Conservation (phyloP, 306 rosid genomes). For the Prunus kanzakura region DNA sequence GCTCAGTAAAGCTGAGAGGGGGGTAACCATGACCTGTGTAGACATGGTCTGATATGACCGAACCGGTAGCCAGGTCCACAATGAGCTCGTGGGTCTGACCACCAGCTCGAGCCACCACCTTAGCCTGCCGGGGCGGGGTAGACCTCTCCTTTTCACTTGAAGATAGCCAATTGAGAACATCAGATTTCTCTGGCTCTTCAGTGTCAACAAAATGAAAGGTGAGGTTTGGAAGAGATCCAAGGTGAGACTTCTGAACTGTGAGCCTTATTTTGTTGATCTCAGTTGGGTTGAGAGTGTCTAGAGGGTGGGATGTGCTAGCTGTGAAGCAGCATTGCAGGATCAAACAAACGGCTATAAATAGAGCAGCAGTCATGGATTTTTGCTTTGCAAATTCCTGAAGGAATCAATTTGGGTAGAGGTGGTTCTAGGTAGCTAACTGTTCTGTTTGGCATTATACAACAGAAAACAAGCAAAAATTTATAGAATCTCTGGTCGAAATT, state of each 20-base stretch:
- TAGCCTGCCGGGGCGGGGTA: constrained; percentile 54
- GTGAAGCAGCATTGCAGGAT: constrained; percentile 31
- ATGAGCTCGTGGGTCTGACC: constrained; percentile 62
- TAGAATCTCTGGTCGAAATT: background rate
- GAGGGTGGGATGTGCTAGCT: constrained; percentile 50
- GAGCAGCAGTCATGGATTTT: constrained; percentile 37
- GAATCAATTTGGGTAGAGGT: background rate
- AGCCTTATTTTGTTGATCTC: constrained; percentile 60
- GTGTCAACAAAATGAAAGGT: constrained; percentile 70
- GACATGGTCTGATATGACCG: constrained; percentile 49
- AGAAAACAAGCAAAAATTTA: background rate
- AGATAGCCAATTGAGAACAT: constrained; percentile 68
- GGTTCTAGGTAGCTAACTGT: background rate
- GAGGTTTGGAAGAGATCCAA: constrained; percentile 63
- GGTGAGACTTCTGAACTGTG: constrained; percentile 48
- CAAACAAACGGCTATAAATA: constrained; percentile 28
- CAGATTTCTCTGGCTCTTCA: constrained; percentile 70
- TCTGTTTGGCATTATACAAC: background rate
- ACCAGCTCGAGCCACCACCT: constrained; percentile 59
- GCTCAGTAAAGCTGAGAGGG: constrained; percentile 65
- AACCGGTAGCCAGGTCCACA: constrained; percentile 47
- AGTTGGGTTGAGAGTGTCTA: constrained; percentile 64
- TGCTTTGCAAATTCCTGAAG: constrained; percentile 1
- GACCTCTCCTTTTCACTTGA: constrained; percentile 26
- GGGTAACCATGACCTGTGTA: constrained; percentile 74